A percentile compares a stretch with the other conserved stretches of the same genome.
Evolutionary conservation across 441 rosid species (phyloP).

Genomic region (Populus hybrid): DNA sequence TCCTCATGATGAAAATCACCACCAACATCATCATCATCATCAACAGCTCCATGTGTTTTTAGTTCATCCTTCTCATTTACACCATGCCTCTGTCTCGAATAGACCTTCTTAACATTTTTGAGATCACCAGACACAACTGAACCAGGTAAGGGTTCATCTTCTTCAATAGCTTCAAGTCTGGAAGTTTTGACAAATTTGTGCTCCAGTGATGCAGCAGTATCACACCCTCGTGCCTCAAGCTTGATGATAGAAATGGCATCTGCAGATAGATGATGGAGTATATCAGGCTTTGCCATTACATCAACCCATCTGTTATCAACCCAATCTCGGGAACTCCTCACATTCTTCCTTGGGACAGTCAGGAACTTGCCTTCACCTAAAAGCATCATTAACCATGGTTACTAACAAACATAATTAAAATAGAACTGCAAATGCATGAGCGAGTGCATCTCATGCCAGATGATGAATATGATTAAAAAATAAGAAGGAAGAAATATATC

Average conservation of each 20-base stretch:
- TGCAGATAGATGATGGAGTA: slow-evolving; percentile 22
- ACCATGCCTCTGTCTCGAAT: neutral
- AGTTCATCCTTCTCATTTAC: neutral
- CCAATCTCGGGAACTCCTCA: slow-evolving; percentile 86
- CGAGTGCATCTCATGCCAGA: neutral
- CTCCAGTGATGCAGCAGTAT: neutral
- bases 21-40: neutral
- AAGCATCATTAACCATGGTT: slow-evolving; percentile 4
- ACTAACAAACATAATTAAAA: neutral
- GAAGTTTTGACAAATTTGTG: neutral
- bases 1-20: neutral
- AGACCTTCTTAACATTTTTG: neutral
- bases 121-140: neutral
- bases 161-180: neutral
- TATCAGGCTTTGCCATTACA: slow-evolving; percentile 53
- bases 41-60: neutral
- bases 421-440: neutral
- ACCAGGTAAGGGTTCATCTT: neutral
- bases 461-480: neutral
- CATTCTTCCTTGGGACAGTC: slow-evolving; percentile 50
- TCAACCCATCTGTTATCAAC: slow-evolving; percentile 71
- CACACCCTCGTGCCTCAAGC: neutral
- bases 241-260: neutral
- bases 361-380: slow-evolving; percentile 70
- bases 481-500: neutral